Evolutionary conservation across 176 grass and related monocot species (phyloP), one percentile per base, ranked within the genome.

Genomic region (Rhynchospora tenuis): DNA sequence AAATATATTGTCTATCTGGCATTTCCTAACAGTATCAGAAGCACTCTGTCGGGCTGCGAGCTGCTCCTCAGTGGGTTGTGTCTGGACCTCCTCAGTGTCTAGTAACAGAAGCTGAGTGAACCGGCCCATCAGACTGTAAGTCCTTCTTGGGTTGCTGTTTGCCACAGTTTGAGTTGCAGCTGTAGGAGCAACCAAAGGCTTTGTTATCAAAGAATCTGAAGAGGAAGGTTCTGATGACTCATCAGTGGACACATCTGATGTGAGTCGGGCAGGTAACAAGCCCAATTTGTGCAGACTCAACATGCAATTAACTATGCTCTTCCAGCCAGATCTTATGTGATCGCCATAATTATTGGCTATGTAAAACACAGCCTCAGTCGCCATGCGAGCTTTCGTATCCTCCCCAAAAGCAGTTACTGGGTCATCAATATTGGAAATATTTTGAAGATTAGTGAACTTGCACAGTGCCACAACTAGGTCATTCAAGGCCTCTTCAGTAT

Each of bases 311-410:
- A 98, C 82, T 84, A 98, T 89, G 55, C 87, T 95, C 89, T 91
- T 90, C 96, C 96, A 98, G 22, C 92, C 96, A 11, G 88, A 89
- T 44, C 80, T 81, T 87, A 98, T 91, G 67, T 93, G 84, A 74
- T 98, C 93, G 77, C 96, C 92, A 83, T 98, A 95, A 61, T 83
- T 89, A 85, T 92, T 98, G 74, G 96, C 93, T 86, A 98, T 88
- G 80, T 72, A 91, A 89, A 95, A 98, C 85, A 95, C 85, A 67
- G 89, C 88, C 77, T 98, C 96, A 45, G 93, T 93, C 79, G 96
- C 93, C 90, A 98, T 90, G 80, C 96, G 92, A 88, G 96, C 93
- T 81, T 92, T 98, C 67, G 86, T 83, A 82, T 98, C 96, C 86
- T 93, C 91, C 46, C 93, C 96, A 29, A 98, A 98, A 54, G 84